Evolutionary conservation across 1,284 basidiomycete genomes (phyloP).

Genomic region (Rhodotorula glutinis): DNA sequence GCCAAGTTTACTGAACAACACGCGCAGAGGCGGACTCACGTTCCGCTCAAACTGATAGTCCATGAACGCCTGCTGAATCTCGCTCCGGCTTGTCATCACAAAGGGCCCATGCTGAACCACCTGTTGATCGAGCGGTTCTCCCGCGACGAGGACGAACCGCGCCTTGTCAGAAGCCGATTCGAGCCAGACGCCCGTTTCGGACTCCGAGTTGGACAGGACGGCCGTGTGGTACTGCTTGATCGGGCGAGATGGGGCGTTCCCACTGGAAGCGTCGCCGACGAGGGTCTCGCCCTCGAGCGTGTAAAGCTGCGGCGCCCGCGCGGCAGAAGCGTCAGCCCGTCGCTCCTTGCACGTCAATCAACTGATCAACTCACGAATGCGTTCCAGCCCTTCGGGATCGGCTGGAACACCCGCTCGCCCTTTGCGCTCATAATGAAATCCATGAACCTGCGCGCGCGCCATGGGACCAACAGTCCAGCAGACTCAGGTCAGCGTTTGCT

Average conservation of each 20-base stretch:
- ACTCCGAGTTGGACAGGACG: conserved; percentile 62
- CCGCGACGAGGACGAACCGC: conserved; percentile 59
- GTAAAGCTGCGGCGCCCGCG: conserved; percentile 25
- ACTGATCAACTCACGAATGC: conserved; percentile 43
- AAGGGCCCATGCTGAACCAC: conserved; percentile 69
- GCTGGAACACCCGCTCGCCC: conserved; percentile 71
- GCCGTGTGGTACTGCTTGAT: conserved; percentile 46
- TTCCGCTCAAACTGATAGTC: conserved; percentile 80
- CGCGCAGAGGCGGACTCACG: too few relatives aligned
- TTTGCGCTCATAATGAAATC: conserved; percentile 69
- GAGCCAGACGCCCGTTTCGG: conserved; percentile 67
- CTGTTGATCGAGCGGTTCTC: conserved; percentile 81
- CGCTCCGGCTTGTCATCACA: conserved; percentile 45
- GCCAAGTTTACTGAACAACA: too few relatives aligned
- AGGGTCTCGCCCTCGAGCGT: conserved; percentile 32
- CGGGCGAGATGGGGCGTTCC: conserved; percentile 28
- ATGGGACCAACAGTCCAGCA: too few relatives aligned
- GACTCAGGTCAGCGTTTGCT: too few relatives aligned
- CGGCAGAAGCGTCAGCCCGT: neutral
- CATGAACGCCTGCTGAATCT: conserved; percentile 74
- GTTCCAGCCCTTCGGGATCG: conserved; percentile 61
- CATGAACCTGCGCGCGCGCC: neutral
- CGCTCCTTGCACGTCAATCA: too few relatives aligned
- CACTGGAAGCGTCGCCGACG: conserved; percentile 16
- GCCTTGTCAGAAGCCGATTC: conserved; percentile 44